phyloP scores from a whole-genome alignment of 768 basidiomycete species.

The Naganishia randhawae region DNA sequence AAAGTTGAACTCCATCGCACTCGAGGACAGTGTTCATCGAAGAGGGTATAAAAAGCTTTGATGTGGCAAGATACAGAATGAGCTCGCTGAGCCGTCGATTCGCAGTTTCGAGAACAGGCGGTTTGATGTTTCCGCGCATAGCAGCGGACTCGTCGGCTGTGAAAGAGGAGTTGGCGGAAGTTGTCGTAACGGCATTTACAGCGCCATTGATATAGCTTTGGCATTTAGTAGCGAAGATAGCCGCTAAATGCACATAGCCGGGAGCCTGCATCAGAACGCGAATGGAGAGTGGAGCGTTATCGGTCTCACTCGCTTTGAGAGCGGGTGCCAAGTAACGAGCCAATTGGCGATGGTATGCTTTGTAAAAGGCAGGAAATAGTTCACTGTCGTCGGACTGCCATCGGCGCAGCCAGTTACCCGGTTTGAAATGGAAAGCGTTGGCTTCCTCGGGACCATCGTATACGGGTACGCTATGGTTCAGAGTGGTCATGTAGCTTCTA shows the following conservation, averaged over 20 bases:
- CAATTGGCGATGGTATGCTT: conserved; percentile 54
- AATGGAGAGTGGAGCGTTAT: conserved; percentile 39
- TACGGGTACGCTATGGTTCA: conserved; percentile 32
- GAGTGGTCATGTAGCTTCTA: conserved; percentile 40
- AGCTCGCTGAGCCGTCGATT: conserved; percentile 53
- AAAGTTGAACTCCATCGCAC: conserved; percentile 46
- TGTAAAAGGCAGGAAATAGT: conserved; percentile 54
- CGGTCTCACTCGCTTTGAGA: conserved; percentile 38
- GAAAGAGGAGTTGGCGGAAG: conserved; percentile 45
- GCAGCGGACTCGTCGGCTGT: conserved; percentile 53
- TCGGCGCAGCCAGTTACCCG: conserved; percentile 53
- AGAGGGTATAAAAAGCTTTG: conserved; percentile 41
- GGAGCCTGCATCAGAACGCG: conserved; percentile 49
- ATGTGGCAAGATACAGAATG: conserved; percentile 48
- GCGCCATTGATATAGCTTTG: conserved; percentile 54
- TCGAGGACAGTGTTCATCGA: conserved; percentile 35
- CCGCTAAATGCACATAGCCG: conserved; percentile 53
- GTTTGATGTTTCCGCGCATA: conserved; percentile 52
- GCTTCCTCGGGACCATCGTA: conserved; percentile 42
- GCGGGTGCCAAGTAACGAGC: conserved; percentile 46
- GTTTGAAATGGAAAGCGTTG: conserved; percentile 49
- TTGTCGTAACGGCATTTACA: conserved; percentile 54
- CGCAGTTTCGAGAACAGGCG: conserved; percentile 54
- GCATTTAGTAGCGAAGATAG: conserved; percentile 53
- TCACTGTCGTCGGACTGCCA: conserved; percentile 56